Percentiles rank a stretch among this genome's conserved stretches.
phyloP scores from a whole-genome alignment of 2,329 filamentous ascomycete genomes.

The Pseudocercospora vitis region DNA sequence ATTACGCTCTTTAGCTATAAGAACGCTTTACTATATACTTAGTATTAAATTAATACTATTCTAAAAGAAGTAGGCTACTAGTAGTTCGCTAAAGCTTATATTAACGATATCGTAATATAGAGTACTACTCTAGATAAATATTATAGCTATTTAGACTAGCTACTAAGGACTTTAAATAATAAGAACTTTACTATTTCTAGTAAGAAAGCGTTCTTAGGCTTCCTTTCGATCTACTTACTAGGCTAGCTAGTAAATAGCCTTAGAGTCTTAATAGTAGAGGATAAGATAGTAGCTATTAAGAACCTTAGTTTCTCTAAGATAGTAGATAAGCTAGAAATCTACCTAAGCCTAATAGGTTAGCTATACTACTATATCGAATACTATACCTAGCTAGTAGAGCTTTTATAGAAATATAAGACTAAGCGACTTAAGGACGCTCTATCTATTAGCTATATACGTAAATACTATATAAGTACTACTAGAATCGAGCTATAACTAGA shows the following conservation, averaged over 20 bases:
- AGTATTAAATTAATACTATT: no score
- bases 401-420: not conserved
- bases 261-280: not conserved
- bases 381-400: constrained; percentile 1
- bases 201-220: no score
- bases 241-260: not conserved
- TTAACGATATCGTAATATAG: not conserved
- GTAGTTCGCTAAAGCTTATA: no score
- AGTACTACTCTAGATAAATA: not conserved
- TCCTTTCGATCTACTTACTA: not conserved
- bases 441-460: not conserved
- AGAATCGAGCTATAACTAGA: no score
- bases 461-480: not conserved
- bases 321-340: no score
- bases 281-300: not conserved
- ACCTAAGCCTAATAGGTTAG: not conserved
- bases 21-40: no score
- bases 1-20: no score
- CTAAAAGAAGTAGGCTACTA: no score
- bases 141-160: not conserved
- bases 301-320: not conserved
- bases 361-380: not conserved
- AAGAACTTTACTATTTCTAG: no score
- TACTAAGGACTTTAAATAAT: not conserved
- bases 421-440: not conserved